Conservation (phyloP, 2,329 filamentous ascomycete species). For the Hymenoscyphus repandus region DNA sequence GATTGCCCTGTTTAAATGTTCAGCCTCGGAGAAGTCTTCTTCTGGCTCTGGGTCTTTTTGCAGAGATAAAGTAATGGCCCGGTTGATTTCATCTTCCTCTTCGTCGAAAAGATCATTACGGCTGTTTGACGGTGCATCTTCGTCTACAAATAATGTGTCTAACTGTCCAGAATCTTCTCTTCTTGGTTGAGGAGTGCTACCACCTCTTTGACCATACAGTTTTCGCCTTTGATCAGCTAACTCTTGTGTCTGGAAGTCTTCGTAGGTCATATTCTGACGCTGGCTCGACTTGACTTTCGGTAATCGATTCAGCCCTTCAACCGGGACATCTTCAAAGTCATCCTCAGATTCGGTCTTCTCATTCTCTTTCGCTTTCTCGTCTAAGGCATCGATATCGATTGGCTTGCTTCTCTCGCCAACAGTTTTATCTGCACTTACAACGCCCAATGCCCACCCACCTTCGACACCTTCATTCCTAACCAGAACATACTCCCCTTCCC, state of each 20-base stretch:
- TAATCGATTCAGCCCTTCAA: conserved; percentile 32
- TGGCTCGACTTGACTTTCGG: conserved; percentile 22
- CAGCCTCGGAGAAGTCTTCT: conserved; percentile 53
- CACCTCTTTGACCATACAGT: conserved; percentile 15
- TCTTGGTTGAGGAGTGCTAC: conserved; percentile 4
- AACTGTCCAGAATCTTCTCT: conserved; percentile 18
- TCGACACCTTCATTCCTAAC: conserved; percentile 94
- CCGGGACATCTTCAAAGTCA: conserved; percentile 34
- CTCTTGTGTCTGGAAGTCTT: conserved; percentile 25
- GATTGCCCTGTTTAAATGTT: conserved; percentile 76
- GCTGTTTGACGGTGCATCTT: conserved; percentile 12
- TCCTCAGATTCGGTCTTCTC: conserved; percentile 63
- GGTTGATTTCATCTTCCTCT: conserved; percentile 63
- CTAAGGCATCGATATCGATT: conserved; percentile 78
- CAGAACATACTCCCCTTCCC: conserved; percentile 87
- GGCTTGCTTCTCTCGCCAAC: conserved; percentile 77
- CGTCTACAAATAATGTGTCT: conserved; percentile 29
- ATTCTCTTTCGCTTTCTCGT: conserved; percentile 50
- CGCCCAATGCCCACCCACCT: conserved; percentile 91
- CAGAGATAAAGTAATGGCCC: conserved; percentile 79
- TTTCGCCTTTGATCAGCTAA: conserved; percentile 22
- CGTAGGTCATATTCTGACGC: conserved; percentile 21
- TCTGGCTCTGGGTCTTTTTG: conserved; percentile 37
- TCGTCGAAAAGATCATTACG: conserved; percentile 14
- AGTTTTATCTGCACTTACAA: conserved; percentile 81